A percentile compares a stretch with the other conserved stretches of the same genome.
Conservation (phyloP, 2,329 filamentous ascomycete species). For the Claviceps sp. region DNA sequence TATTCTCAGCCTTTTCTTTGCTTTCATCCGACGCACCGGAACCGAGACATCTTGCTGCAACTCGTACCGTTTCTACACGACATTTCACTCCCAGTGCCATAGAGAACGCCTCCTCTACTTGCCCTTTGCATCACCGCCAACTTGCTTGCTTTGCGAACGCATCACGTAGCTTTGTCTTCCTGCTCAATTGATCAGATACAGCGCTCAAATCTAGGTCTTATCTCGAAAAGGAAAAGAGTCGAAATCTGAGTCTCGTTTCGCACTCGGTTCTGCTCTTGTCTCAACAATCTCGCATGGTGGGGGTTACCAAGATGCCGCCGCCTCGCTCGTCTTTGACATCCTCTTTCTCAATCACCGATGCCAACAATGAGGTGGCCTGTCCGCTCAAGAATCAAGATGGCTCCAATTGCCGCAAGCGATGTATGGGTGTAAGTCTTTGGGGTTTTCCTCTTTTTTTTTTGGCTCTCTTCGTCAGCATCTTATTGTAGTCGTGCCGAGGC, state of each 20-base stretch:
- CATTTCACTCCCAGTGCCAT: not conserved
- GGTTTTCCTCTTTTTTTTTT: not conserved
- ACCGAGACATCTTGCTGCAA: not conserved
- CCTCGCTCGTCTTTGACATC: slow-evolving; percentile 75
- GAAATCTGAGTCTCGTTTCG: not conserved
- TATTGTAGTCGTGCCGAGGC: not conserved
- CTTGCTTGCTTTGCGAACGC: slow-evolving; percentile 16
- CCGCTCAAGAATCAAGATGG: slow-evolving; percentile 92
- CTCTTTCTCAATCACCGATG: slow-evolving; percentile 83
- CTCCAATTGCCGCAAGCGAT: slow-evolving; percentile 93
- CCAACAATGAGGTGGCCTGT: slow-evolving; percentile 93
- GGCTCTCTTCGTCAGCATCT: not conserved
- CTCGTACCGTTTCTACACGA: not conserved
- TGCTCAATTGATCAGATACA: slow-evolving; percentile 19
- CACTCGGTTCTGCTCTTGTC: slow-evolving; percentile 4
- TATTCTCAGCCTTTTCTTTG: not conserved
- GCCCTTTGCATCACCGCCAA: slow-evolving; percentile 1
- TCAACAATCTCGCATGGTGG: slow-evolving; percentile 12
- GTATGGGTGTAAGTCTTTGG: slow-evolving; percentile 73
- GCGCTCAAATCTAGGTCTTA: slow-evolving; percentile 1
- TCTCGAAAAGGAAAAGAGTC: not conserved
- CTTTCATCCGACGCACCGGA: not conserved
- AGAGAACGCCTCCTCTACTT: not conserved
- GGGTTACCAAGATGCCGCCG: slow-evolving; percentile 75
- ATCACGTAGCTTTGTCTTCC: slow-evolving; percentile 10